Evolutionary conservation across 495 filamentous ascomycete genomes (phyloP).

Genomic region (Tricharina praecox): DNA sequence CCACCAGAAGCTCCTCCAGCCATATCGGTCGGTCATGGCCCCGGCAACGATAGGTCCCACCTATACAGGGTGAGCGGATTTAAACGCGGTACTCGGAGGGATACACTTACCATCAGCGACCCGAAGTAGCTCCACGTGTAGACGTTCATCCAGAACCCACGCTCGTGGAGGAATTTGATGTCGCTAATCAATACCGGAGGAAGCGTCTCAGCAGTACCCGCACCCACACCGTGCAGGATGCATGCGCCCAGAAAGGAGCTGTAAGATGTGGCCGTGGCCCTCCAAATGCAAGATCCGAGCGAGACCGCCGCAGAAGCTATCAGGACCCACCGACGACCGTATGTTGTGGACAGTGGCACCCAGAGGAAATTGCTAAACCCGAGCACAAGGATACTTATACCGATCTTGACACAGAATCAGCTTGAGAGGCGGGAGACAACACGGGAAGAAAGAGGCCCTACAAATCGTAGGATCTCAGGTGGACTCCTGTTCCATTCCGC

Average conservation of each 20-base stretch:
- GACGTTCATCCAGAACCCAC: conserved; percentile 47
- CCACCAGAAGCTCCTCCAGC: conserved; percentile 44
- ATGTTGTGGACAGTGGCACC: conserved; percentile 43
- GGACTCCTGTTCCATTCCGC: conserved; percentile 39
- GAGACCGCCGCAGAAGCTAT: conserved; percentile 40
- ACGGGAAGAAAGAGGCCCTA: conserved; percentile 4
- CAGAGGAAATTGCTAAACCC: conserved; percentile 50
- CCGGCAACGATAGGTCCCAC: conserved; percentile 43
- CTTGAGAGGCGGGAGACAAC: neutral
- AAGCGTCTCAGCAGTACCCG: conserved; percentile 41
- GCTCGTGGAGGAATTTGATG: conserved; percentile 49
- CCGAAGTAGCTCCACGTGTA: conserved; percentile 42
- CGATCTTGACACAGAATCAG: conserved; percentile 27
- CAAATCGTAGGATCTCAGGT: conserved; percentile 26
- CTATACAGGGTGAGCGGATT: conserved; percentile 29
- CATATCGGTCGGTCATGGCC: conserved; percentile 38
- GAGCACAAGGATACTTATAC: conserved; percentile 44
- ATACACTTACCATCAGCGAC: conserved; percentile 28
- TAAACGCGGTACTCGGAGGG: conserved; percentile 9
- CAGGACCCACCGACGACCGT: conserved; percentile 42
- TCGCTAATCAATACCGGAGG: conserved; percentile 48
- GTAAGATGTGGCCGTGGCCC: conserved; percentile 40
- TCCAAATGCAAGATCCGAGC: conserved; percentile 42
- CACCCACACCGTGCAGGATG: conserved; percentile 45
- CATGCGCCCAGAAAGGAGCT: conserved; percentile 44